These are phyloP conservation scores for Angomonas desouzai DNA, from an alignment of 208 protist genomes.

Conservation along the genomic window DNA sequence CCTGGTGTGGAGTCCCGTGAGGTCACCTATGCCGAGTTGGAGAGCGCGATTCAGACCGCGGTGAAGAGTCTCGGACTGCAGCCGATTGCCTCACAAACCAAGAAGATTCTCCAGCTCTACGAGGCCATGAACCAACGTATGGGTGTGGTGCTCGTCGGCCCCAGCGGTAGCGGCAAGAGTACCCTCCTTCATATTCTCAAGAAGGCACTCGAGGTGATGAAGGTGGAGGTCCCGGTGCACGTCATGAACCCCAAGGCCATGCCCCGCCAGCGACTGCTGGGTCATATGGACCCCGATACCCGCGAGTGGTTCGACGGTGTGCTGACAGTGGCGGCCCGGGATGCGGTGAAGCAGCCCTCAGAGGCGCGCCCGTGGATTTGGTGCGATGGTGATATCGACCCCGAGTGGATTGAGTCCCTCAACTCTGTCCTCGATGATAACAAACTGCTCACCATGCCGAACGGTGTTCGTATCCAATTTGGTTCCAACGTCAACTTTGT, in stretches of 20 bases:
- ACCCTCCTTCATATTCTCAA: conserved; percentile 80
- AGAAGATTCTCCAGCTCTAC: conserved; percentile 92
- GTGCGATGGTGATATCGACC: conserved; percentile 98
- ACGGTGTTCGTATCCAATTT: conserved; percentile 97
- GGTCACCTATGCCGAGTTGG: conserved; percentile 78
- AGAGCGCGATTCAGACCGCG: conserved; percentile 65
- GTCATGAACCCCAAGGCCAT: conserved; percentile 94
- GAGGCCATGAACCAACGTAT: conserved; percentile 92
- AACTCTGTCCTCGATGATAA: conserved; percentile 99
- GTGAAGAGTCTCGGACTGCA: conserved; percentile 68
- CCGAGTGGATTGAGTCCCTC: conserved; percentile 98
- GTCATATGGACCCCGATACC: conserved; percentile 95
- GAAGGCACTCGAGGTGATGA: conserved; percentile 75
- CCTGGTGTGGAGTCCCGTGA: conserved; percentile 60
- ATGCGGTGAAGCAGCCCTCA: conserved; percentile 71
- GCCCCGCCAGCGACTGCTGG: conserved; percentile 90
- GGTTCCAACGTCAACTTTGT: conserved; percentile 93
- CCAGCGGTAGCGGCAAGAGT: conserved; percentile 92
- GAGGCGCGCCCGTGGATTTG: conserved; percentile 89
- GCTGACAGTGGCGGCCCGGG: conserved; percentile 93
- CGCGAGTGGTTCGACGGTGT: conserved; percentile 98
- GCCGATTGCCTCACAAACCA: conserved; percentile 60
- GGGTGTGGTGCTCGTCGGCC: conserved; percentile 93
- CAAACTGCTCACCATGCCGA: conserved; percentile 97
- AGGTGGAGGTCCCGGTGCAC: conserved; percentile 72